phyloP scores from a whole-genome alignment of 2,329 filamentous ascomycete genomes.

The Colletotrichum sojae region DNA sequence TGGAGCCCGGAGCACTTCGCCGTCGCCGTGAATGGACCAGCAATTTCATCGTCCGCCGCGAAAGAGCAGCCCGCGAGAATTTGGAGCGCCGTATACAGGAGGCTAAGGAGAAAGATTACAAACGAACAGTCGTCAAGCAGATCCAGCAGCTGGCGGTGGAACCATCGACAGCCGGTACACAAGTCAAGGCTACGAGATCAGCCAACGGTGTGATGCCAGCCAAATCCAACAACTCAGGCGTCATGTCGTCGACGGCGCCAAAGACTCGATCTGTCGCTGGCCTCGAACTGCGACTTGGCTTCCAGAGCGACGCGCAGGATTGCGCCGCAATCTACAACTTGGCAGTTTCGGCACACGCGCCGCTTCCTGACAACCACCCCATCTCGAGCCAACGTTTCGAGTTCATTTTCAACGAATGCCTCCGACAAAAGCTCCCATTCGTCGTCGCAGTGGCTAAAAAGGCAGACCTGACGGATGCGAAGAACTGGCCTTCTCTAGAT shows the following conservation, averaged over 20 bases:
- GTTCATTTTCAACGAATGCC: constrained; percentile 50
- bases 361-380: constrained; percentile 11
- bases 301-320: constrained; percentile 52
- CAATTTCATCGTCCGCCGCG: constrained; percentile 34
- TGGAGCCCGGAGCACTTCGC: constrained; percentile 31
- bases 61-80: constrained; percentile 22
- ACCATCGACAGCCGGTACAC: not conserved
- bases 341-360: constrained; percentile 43
- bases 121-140: not conserved
- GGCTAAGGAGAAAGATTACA: not conserved
- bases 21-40: constrained; percentile 44
- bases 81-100: constrained; percentile 14
- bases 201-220: too few relatives aligned
- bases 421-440: constrained; percentile 57
- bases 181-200: too few relatives aligned
- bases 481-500: constrained; percentile 52
- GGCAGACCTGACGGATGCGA: constrained; percentile 48
- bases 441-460: constrained; percentile 58
- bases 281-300: constrained; percentile 60
- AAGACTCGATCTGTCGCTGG: constrained; percentile 12
- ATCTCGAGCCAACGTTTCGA: constrained; percentile 44
- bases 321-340: constrained; percentile 62
- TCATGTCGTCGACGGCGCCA: not conserved
- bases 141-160: not conserved
- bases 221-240: not conserved